Evolutionary conservation across 208 protist species (phyloP), one percentile per base, ranked within the genome.

Genomic region (Trypanosoma avium): DNA sequence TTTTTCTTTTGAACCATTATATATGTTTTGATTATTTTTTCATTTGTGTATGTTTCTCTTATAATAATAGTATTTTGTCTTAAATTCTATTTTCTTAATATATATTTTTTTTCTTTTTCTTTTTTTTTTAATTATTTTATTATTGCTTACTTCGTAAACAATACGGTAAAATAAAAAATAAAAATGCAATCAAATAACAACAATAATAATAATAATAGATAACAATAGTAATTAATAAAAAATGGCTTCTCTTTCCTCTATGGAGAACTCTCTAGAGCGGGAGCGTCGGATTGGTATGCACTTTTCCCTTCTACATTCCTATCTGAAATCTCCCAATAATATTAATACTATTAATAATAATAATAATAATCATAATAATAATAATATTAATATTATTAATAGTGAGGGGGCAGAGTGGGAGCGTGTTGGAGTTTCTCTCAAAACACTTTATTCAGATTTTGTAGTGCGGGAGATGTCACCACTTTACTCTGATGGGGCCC

Each of bases 361-460:
- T n/a, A n/a, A n/a, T n/a, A n/a, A n/a, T n/a, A n/a, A n/a, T n/a
- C n/a, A n/a, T n/a, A n/a, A n/a, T n/a, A n/a, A n/a, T n/a, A n/a
- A n/a, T n/a, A n/a, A n/a, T n/a, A n/a, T n/a, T n/a, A n/a, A n/a
- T n/a, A n/a, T n/a, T n/a, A n/a, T n/a, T n/a, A n/a, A n/a, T n/a
- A n/a, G n/a, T n/a, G n/a, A n/a, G n/a, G n/a, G n/a, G n/a, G n/a
- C n/a, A n/a, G n/a, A n/a, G n/a, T n/a, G n/a, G n/a, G 24, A 43
- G 53, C 58, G 62, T 21, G 54, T 56, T 17, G 45, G 22, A 21
- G 87, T 83, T 12, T 88, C 79, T 0, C 54, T 94, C 5, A 96
- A 96, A 43, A 90, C 83, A 43, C 69, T 93, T 15, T 92, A 85
- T 72, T 89, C 88, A 0, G 91, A 96, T 57, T 96, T 96, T 68